A percentile compares a stretch with the other conserved stretches of the same genome.
Evolutionary conservation across 176 grass and related monocot genomes (phyloP).

Genomic region (Oryza officinalis): DNA sequence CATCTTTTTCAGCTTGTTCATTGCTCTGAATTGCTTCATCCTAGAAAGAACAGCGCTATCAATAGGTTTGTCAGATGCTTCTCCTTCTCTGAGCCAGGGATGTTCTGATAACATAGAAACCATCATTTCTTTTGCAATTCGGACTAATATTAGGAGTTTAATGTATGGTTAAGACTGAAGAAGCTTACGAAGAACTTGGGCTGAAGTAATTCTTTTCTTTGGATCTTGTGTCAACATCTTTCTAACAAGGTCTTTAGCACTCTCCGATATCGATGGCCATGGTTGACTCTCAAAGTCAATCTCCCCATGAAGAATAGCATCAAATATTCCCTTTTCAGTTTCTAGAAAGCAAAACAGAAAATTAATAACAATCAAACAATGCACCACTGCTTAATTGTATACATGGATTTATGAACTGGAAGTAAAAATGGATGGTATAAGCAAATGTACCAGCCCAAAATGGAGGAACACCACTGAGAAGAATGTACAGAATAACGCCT

Average conservation of each 20-base stretch:
- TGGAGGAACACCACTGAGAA: slow-evolving; percentile 96
- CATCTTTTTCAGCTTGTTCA: slow-evolving; percentile 99
- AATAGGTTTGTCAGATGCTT: slow-evolving; percentile 94
- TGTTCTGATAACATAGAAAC: slow-evolving; percentile 66
- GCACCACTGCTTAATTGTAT: slow-evolving; percentile 28
- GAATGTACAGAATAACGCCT: slow-evolving; percentile 96
- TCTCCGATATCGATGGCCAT: slow-evolving; percentile 87
- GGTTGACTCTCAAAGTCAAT: slow-evolving; percentile 92
- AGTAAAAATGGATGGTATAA: slow-evolving; percentile 17
- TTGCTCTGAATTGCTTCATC: slow-evolving; percentile 99
- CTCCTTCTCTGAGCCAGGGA: slow-evolving; percentile 90
- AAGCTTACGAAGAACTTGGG: slow-evolving; percentile 88
- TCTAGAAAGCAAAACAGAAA: slow-evolving; percentile 54
- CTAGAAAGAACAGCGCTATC: slow-evolving; percentile 97
- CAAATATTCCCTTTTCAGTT: slow-evolving; percentile 97
- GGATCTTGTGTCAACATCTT: slow-evolving; percentile 94
- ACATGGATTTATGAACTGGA: slow-evolving; percentile 22
- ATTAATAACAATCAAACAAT: slow-evolving; percentile 20
- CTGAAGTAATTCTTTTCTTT: slow-evolving; percentile 90
- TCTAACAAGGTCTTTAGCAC: slow-evolving; percentile 86
- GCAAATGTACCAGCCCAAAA: slow-evolving; percentile 87
- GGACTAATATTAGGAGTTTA: slow-evolving; percentile 10
- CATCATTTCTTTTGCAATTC: slow-evolving; percentile 11
- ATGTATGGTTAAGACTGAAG: slow-evolving; percentile 23
- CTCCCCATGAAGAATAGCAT: slow-evolving; percentile 74